Evolutionary conservation across 306 rosid genomes (phyloP), one percentile per base, ranked within the genome.

Genomic region (Phaseolus lunatus): DNA sequence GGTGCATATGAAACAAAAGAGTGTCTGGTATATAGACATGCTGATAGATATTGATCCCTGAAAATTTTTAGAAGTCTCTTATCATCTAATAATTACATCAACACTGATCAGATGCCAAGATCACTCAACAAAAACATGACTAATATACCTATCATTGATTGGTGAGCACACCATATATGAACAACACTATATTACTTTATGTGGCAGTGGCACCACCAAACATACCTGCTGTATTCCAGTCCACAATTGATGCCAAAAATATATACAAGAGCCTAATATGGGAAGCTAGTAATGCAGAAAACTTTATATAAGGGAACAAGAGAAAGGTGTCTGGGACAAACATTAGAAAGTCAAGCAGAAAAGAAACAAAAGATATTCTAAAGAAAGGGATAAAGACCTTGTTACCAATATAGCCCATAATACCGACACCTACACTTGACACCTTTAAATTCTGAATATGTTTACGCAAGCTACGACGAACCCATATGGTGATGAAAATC

Each of bases 341-440:
- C 18, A 33, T 20, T 15, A 22, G n/a, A 43, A 26, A 16, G 7
- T 31, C 41, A 56, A 73, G 35, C 43, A 66, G 31, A 16, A 24
- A 33, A 73, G 43, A 23, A 24, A 31, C 0, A 31, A 31, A 54
- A 1, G 65, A 56, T 13, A 49, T 33, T 76, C 24, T 13, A 8
- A 43, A 58, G 68, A 70, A 72, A 79, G 35, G 57, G 84, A 35
- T 79, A 35, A 75, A 26, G 59, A 92, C 98, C 98, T 94, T 94
- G 95, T 94, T 94, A 37, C 98, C 98, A 77, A 92, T 94, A 75
- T 90, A 94, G 76, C 98, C 98, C 98, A 94, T 92, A 54, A 94
- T 93, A 65, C 98, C 98, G 85, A 94, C 98, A 71, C 98, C 98
- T 72, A 92, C 97, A 64, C 88, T 92, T 67, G 98, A 94, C 53